These are phyloP conservation scores for Suhomyces anneliseae DNA, from an alignment of 1,139 yeast genomes.

Conservation along the genomic window DNA sequence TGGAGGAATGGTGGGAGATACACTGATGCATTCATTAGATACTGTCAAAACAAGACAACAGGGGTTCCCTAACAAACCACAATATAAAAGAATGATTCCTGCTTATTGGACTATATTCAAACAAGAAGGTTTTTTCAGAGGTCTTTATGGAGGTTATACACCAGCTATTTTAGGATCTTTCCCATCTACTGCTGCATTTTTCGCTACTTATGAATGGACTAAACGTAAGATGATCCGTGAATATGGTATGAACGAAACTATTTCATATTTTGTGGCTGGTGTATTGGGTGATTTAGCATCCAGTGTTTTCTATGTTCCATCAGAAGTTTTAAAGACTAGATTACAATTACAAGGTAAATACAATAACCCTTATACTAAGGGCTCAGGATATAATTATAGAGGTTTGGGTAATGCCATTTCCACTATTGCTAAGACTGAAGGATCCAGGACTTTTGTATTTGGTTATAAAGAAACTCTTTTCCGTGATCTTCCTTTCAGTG, in stretches of 20 bases:
- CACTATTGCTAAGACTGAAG: conserved; percentile 68
- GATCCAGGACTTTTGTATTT: conserved; percentile 70
- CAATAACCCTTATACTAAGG: conserved; percentile 74
- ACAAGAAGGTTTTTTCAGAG: conserved; percentile 84
- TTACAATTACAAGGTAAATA: conserved; percentile 86
- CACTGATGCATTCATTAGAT: conserved; percentile 91
- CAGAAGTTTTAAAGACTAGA: conserved; percentile 93
- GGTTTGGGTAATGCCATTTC: conserved; percentile 67
- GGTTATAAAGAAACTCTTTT: conserved; percentile 93
- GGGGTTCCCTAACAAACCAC: conserved; percentile 70
- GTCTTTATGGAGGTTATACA: conserved; percentile 86
- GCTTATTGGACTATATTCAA: conserved; percentile 72
- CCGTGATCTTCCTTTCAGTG: conserved; percentile 92
- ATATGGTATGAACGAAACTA: conserved; percentile 70
- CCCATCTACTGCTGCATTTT: conserved; percentile 91
- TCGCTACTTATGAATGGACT: conserved; percentile 82
- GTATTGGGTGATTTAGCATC: conserved; percentile 89
- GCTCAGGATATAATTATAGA: conserved; percentile 80
- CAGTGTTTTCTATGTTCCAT: conserved; percentile 92
- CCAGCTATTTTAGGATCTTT: conserved; percentile 92
- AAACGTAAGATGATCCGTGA: conserved; percentile 70
- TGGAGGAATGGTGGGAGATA: conserved; percentile 93
- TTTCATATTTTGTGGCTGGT: conserved; percentile 82
- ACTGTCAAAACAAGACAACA: conserved; percentile 97
- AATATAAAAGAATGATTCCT: conserved; percentile 64